phyloP scores from a whole-genome alignment of 768 basidiomycete genomes.

The Tylopilus sp. region DNA sequence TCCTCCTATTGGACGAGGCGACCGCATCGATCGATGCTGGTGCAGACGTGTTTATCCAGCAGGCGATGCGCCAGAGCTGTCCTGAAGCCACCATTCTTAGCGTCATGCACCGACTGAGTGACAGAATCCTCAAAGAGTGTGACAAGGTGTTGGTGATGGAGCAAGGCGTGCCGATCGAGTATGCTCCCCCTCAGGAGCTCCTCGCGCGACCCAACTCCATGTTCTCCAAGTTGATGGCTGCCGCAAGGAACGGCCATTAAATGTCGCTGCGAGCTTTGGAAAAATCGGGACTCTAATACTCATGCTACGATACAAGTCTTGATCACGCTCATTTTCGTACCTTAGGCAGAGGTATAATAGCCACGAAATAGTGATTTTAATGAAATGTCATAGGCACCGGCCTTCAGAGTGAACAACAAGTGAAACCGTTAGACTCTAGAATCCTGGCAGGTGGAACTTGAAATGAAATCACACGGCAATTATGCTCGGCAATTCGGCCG shows the following conservation, averaged over 20 bases:
- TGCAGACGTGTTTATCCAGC: conserved; percentile 67
- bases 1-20: conserved; percentile 31
- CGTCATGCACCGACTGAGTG: conserved; percentile 32
- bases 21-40: conserved; percentile 79
- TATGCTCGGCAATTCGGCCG: not conserved
- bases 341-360: too few species aligned
- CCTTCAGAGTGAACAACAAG: too few species aligned
- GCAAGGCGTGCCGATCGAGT: conserved; percentile 28
- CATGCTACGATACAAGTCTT: not conserved
- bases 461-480: not conserved
- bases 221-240: conserved; percentile 29
- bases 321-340: not conserved
- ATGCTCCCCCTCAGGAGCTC: conserved; percentile 21
- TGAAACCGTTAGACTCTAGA: too few species aligned
- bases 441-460: too few species aligned
- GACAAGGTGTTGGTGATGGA: conserved; percentile 40
- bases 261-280: not conserved
- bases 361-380: too few species aligned
- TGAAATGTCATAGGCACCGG: too few species aligned
- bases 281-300: not conserved
- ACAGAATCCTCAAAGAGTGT: conserved; percentile 27
- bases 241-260: conserved; percentile 18
- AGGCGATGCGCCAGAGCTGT: conserved; percentile 30
- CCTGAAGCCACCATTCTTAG: conserved; percentile 28
- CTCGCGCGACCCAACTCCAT: conserved; percentile 23